Percentiles rank a stretch among this genome's conserved stretches.
phyloP scores from a whole-genome alignment of 306 rosid species.

The Quercus wislizeni region DNA sequence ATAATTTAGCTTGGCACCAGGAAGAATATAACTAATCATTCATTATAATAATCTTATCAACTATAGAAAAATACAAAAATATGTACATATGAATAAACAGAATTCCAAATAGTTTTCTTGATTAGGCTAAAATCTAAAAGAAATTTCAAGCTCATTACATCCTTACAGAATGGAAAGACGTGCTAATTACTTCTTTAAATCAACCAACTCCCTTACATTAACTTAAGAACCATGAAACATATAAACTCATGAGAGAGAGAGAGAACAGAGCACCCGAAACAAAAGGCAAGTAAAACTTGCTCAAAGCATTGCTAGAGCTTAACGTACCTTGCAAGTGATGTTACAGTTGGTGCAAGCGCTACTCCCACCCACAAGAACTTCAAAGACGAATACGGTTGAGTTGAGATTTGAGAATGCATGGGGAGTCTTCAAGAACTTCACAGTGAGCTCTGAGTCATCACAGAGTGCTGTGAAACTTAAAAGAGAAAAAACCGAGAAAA shows the following conservation, averaged over 20 bases:
- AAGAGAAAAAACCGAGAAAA: conserved; percentile 36
- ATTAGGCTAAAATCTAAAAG: no score
- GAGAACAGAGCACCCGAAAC: not conserved
- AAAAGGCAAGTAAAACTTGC: not conserved
- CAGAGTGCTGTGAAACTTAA: conserved; percentile 41
- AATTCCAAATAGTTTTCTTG: not conserved
- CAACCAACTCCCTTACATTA: not conserved
- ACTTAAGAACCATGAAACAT: not conserved
- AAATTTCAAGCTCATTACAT: no score
- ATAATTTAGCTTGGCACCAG: not conserved
- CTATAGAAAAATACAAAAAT: not conserved
- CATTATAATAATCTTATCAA: no score
- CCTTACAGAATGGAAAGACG: no score
- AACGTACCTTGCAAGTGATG: conserved; percentile 75
- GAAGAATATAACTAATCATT: not conserved
- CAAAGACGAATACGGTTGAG: conserved; percentile 67
- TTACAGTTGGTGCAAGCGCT: conserved; percentile 49
- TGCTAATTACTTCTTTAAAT: not conserved
- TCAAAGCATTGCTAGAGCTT: not conserved
- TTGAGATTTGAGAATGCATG: conserved; percentile 63
- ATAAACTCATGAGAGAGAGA: not conserved
- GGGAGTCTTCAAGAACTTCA: conserved; percentile 77
- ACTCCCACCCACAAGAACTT: conserved; percentile 38
- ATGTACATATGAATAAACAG: not conserved
- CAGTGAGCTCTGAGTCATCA: conserved; percentile 41